These are phyloP conservation scores for Pelargonium australe DNA, from an alignment of 441 rosid species.

Conservation along the genomic window DNA sequence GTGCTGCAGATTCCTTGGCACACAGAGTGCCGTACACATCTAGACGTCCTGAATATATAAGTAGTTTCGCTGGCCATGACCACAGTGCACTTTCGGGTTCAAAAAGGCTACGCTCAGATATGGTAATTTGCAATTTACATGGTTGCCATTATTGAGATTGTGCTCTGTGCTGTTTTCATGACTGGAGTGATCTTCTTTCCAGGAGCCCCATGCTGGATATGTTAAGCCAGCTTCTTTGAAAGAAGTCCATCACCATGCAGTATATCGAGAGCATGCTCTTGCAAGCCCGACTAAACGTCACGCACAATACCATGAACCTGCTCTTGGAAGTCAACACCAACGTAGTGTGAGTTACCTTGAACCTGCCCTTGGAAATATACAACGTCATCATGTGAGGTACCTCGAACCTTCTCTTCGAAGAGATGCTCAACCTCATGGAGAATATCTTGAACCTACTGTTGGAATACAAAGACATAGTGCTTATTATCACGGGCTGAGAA, in stretches of 20 bases:
- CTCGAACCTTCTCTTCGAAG: constrained; percentile 12
- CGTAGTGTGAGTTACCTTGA: constrained; percentile 6
- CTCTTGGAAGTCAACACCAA: constrained; percentile 6
- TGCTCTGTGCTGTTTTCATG: too few species aligned
- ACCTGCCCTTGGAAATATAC: constrained; percentile 4
- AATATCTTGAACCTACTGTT: constrained; percentile 15
- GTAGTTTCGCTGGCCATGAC: not conserved
- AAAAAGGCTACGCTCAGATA: constrained; percentile 15
- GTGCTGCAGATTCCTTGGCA: constrained; percentile 11
- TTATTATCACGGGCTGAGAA: constrained; percentile 11
- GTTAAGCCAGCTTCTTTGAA: not conserved
- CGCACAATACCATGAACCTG: constrained; percentile 9
- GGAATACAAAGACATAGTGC: constrained; percentile 1
- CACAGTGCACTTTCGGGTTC: constrained; percentile 17
- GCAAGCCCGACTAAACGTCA: constrained; percentile 5
- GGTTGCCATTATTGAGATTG: too few species aligned
- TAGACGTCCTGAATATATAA: not conserved
- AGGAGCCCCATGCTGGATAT: constrained; percentile 24
- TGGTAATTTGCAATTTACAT: constrained; percentile 15
- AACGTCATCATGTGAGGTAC: constrained; percentile 11
- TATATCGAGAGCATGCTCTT: not conserved
- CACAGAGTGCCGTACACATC: constrained; percentile 11
- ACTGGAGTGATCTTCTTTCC: not conserved
- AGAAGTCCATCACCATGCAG: not conserved
- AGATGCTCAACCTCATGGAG: constrained; percentile 22